These are phyloP conservation scores for Nannizziopsis barbatae DNA, from an alignment of 2,329 filamentous ascomycete genomes.

Conservation along the genomic window DNA sequence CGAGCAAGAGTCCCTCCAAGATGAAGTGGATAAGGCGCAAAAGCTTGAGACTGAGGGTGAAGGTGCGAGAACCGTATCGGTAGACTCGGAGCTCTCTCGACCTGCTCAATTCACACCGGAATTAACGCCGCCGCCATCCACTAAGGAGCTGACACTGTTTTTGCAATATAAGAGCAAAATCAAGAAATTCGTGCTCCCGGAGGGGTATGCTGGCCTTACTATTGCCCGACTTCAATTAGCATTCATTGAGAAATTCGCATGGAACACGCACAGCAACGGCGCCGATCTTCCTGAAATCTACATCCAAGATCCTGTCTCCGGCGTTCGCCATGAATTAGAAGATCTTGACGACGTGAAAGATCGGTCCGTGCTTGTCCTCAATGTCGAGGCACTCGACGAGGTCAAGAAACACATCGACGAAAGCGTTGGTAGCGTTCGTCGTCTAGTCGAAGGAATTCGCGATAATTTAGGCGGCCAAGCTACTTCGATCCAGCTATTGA, in stretches of 20 bases:
- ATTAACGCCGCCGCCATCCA: constrained; percentile 55
- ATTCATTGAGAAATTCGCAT: constrained; percentile 98
- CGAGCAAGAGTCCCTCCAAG: constrained; percentile 25
- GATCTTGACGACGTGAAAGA: constrained; percentile 91
- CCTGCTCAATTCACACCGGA: constrained; percentile 44
- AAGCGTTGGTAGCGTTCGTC: constrained; percentile 66
- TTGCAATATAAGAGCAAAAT: constrained; percentile 94
- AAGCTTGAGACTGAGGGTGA: constrained; percentile 16
- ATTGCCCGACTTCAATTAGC: constrained; percentile 83
- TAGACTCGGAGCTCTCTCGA: constrained; percentile 9
- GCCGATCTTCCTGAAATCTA: constrained; percentile 92
- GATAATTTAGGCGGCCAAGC: constrained; percentile 75
- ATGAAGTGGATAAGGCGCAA: constrained; percentile 4
- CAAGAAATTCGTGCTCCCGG: constrained; percentile 84
- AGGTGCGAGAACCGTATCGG: constrained; percentile 8
- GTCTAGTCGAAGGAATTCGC: constrained; percentile 75
- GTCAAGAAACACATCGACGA: constrained; percentile 96
- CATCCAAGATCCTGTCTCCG: constrained; percentile 89
- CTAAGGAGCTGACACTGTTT: constrained; percentile 86
- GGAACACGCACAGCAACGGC: constrained; percentile 94
- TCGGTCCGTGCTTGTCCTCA: constrained; percentile 84
- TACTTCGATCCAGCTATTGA: constrained; percentile 69
- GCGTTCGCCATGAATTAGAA: constrained; percentile 92
- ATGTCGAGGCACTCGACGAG: constrained; percentile 85
- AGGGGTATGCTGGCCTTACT: constrained; percentile 73